Conservation (phyloP, 495 filamentous ascomycete species). For the Neurospora sp. region DNA sequence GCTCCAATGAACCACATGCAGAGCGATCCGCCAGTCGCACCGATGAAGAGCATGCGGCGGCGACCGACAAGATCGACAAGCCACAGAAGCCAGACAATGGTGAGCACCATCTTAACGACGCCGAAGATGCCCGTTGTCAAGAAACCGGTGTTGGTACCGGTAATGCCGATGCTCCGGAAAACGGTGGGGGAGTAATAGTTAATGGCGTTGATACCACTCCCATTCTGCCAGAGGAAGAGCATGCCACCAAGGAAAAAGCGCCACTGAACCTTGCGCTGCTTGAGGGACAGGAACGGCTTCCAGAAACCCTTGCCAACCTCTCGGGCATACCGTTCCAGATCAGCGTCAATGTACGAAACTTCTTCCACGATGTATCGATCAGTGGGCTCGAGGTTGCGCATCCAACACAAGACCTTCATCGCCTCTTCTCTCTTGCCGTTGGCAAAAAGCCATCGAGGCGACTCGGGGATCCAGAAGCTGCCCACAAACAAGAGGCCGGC, state of each 20-base stretch:
- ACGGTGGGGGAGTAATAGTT: slow-evolving; percentile 57
- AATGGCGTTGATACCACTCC: slow-evolving; percentile 56
- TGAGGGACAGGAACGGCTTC: slow-evolving; percentile 53
- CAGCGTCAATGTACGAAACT: slow-evolving; percentile 48
- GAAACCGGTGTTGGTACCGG: slow-evolving; percentile 37
- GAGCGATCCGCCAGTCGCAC: slow-evolving; percentile 41
- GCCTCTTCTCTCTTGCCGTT: slow-evolving; percentile 46
- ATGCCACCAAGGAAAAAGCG: slow-evolving; percentile 55
- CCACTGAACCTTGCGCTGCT: slow-evolving; percentile 40
- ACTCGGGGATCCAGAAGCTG: slow-evolving; percentile 46
- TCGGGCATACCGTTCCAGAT: slow-evolving; percentile 44
- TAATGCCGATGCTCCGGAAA: slow-evolving; percentile 49
- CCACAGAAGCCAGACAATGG: slow-evolving; percentile 47
- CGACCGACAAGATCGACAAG: slow-evolving; percentile 45
- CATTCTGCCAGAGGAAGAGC: slow-evolving; percentile 59
- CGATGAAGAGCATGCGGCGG: slow-evolving; percentile 44
- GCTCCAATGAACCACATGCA: slow-evolving; percentile 51
- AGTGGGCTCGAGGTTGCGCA: slow-evolving; percentile 46
- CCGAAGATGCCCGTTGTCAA: slow-evolving; percentile 44
- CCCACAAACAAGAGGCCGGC: slow-evolving; percentile 40
- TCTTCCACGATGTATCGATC: slow-evolving; percentile 61
- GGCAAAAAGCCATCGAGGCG: slow-evolving; percentile 53
- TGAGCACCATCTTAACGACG: slow-evolving; percentile 48
- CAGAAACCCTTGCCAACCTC: slow-evolving; percentile 55
- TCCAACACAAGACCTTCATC: slow-evolving; percentile 50